Conservation (phyloP, 73 alveolate species). For the Stentor roeselii region DNA sequence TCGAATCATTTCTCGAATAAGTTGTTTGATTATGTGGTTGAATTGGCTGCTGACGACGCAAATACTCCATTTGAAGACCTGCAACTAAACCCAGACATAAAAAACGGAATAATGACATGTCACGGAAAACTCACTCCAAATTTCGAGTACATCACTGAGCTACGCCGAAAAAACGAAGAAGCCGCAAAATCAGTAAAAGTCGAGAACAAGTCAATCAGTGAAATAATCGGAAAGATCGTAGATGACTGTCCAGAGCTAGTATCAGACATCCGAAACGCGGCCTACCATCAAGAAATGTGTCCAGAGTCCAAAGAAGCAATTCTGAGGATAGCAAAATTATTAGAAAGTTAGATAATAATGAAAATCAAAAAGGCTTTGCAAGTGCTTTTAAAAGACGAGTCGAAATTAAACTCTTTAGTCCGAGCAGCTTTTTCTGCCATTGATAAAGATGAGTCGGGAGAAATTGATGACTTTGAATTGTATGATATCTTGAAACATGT, state of each 20-base stretch:
- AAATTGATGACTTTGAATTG: not conserved
- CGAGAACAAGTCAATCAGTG: not conserved
- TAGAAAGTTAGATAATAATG: no score
- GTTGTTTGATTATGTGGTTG: constrained; percentile 45
- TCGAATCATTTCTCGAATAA: constrained; percentile 64
- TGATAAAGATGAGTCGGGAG: constrained; percentile 1
- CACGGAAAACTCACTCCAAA: constrained; percentile 63
- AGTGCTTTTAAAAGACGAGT: not conserved
- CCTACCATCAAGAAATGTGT: not conserved
- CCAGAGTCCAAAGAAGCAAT: not conserved
- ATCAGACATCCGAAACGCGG: not conserved
- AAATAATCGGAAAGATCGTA: not conserved
- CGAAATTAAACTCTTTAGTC: not conserved
- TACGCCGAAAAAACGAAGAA: constrained; percentile 39
- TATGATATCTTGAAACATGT: constrained; percentile 6
- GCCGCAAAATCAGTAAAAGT: not conserved
- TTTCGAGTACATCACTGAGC: constrained; percentile 46
- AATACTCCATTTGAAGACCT: constrained; percentile 44
- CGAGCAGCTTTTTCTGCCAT: constrained; percentile 16
- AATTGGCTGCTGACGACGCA: constrained; percentile 49
- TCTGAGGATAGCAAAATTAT: not conserved
- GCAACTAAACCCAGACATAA: constrained; percentile 49
- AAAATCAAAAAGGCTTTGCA: constrained; percentile 16
- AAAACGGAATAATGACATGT: constrained; percentile 44
- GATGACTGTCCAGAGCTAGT: not conserved